A percentile compares a stretch with the other conserved stretches of the same genome.
phyloP scores from a whole-genome alignment of 2,329 filamentous ascomycete genomes.

The Neurospora sp. region DNA sequence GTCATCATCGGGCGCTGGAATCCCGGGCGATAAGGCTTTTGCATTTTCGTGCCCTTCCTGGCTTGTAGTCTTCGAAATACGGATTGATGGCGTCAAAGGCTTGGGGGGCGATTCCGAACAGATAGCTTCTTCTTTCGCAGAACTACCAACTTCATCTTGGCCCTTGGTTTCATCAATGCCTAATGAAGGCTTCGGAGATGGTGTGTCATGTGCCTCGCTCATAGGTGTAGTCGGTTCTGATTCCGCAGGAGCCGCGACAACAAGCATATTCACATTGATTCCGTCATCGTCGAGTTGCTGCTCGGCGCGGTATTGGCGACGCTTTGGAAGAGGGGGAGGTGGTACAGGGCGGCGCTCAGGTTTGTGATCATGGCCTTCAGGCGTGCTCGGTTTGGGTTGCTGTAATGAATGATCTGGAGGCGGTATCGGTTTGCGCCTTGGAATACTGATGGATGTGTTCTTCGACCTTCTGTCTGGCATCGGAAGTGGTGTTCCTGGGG shows the following conservation, averaged over 20 bases:
- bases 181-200: background rate
- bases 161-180: background rate
- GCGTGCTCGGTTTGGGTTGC: slow-evolving; percentile 3
- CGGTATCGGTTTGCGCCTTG: slow-evolving; percentile 55
- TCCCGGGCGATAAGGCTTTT: background rate
- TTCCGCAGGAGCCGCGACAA: slow-evolving; percentile 55
- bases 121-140: background rate
- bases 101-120: background rate
- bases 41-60: background rate
- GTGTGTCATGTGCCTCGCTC: slow-evolving; percentile 23
- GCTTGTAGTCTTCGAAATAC: background rate
- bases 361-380: slow-evolving; percentile 6
- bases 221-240: slow-evolving; percentile 47
- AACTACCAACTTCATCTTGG: background rate
- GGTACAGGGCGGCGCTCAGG: slow-evolving; percentile 20
- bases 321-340: slow-evolving; percentile 39
- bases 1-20: background rate
- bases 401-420: slow-evolving; percentile 22
- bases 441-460: slow-evolving; percentile 45
- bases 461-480: slow-evolving; percentile 52
- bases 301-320: slow-evolving; percentile 25
- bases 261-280: slow-evolving; percentile 45
- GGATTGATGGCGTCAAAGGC: background rate
- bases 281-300: slow-evolving; percentile 32
- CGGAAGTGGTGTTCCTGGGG: slow-evolving; percentile 70